Evolutionary conservation across 1,284 basidiomycete genomes (phyloP), one percentile per base, ranked within the genome.

Genomic region (Boletus semigastroideus): DNA sequence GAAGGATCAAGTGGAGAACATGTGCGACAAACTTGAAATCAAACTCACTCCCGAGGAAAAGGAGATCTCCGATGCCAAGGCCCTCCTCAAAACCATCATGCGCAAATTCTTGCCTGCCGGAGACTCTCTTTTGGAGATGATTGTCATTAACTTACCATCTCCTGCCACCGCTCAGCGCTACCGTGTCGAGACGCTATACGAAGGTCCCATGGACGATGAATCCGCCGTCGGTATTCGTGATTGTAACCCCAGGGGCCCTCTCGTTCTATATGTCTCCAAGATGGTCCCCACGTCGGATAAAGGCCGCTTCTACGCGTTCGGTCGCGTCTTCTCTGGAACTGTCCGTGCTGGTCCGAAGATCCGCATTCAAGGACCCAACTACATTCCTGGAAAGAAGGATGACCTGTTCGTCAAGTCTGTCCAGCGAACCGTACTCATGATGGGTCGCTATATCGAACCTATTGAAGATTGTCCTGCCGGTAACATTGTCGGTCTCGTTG

Each of bases 281-380:
- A 99, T 99, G 97, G 96, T 99, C 63, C 97, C 97, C 61, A 99
- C 97, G 54, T 97, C 96, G 66, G 97, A 99, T 78, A 99, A 99
- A 80, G 97, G 97, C 70, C 95, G 97, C 61, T 99, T 99, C 91
- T 99, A 99, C 78, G 97, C 97, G 62, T 99, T 99, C 76, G 97
- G 97, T 78, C 97, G 97, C 86, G 90, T 99, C 80, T 99, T 99
- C 86, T 94, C 97, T 59, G 97, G 97, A 74, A 98, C 94, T 62
- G 94, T 98, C 69, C 86, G 85, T 64, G 88, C 97, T 56, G 97
- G 97, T 56, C 97, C 96, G 70, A 99, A 99, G 82, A 88, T 98
- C 78, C 94, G 97, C 71, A 99, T 99, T 70, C 97, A 99, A 78
- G 97, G 97, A 48, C 97, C 96, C 65, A 99, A 99, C 86, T 99